Evolutionary conservation across 768 basidiomycete genomes (phyloP).

Genomic region (Xerocomellus dryophilus): DNA sequence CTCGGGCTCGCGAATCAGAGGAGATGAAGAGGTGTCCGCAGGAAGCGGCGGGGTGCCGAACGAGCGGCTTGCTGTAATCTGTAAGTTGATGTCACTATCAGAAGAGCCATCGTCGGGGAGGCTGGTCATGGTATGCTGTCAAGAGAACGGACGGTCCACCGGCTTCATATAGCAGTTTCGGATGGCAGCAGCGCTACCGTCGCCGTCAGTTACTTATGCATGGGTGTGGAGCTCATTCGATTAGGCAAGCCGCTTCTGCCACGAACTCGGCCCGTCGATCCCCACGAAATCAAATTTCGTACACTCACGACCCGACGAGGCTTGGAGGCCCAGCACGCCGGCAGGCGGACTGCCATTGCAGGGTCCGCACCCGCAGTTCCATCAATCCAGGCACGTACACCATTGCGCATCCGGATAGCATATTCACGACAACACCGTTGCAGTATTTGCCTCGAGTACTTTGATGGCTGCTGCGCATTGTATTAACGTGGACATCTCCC

Average conservation of each 20-base stretch:
- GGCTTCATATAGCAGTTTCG: constrained; percentile 20
- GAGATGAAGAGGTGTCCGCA: neutral
- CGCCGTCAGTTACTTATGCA: too few species aligned
- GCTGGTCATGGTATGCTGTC: constrained; percentile 26
- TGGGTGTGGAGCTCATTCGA: neutral
- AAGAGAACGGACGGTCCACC: constrained; percentile 6
- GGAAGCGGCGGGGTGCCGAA: neutral
- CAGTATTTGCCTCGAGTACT: neutral
- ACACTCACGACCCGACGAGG: too few species aligned
- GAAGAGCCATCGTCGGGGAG: constrained; percentile 31
- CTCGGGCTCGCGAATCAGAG: neutral
- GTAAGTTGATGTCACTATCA: constrained; percentile 24
- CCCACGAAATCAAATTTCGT: too few species aligned
- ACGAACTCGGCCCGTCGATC: too few species aligned
- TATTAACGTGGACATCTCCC: neutral
- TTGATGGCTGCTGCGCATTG: neutral
- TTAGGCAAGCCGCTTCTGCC: neutral
- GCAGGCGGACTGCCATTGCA: neutral
- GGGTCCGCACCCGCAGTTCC: neutral
- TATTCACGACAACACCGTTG: neutral
- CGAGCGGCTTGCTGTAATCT: neutral
- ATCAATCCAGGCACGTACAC: neutral
- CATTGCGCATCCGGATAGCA: neutral
- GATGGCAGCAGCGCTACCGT: neutral
- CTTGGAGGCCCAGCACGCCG: too few species aligned